Conservation (phyloP, 2,329 filamentous ascomycete species). For the Trichoderma harzianum region DNA sequence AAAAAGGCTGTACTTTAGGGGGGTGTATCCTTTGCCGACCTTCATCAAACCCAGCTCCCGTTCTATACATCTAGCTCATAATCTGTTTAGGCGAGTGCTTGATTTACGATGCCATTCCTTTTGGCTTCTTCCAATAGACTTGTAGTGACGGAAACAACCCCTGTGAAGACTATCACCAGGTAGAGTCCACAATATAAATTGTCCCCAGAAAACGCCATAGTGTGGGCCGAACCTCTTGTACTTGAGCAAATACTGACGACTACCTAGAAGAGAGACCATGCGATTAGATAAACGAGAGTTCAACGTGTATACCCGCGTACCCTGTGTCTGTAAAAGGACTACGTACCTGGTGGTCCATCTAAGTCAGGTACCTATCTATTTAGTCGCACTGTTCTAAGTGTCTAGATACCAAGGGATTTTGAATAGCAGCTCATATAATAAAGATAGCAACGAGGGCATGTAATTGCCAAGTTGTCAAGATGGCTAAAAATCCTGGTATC, state of each 20-base stretch:
- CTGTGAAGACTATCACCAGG: background rate
- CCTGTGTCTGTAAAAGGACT: background rate
- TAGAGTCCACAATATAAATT: background rate
- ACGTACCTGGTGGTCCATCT: background rate
- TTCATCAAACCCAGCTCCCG: background rate
- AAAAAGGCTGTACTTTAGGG: background rate
- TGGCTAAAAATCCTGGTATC: background rate
- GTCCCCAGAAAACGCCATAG: background rate
- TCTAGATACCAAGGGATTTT: background rate
- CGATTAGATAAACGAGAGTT: background rate
- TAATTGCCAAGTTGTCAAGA: background rate
- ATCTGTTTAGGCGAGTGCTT: background rate
- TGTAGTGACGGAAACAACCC: background rate
- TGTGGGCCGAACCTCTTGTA: background rate
- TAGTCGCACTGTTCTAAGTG: background rate
- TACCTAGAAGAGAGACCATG: background rate
- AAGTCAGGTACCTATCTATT: background rate
- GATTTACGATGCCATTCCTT: background rate
- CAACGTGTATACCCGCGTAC: background rate
- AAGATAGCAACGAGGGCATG: background rate
- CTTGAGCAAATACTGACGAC: background rate
- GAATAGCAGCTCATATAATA: background rate
- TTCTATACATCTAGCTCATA: background rate
- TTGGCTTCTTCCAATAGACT: background rate
- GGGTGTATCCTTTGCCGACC: background rate